Evolutionary conservation across 208 protist genomes (phyloP), one percentile per base, ranked within the genome.

Genomic region (Wallacemonas rigidus): DNA sequence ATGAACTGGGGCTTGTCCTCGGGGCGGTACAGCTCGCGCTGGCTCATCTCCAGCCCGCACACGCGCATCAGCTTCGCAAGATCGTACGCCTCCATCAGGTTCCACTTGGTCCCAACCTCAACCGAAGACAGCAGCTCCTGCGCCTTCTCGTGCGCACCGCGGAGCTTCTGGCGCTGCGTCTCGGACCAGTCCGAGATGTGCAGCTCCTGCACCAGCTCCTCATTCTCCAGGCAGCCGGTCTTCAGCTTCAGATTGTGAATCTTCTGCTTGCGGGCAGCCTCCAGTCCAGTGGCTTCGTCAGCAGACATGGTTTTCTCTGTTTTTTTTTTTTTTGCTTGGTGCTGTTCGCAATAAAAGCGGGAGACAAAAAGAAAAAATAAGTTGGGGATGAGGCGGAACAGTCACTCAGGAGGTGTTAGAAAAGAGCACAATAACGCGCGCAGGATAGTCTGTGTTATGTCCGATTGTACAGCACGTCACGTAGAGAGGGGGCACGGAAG

Each of bases 241-340:
- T 91, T 91, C 54, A 88, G 75, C 72, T 91, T 91, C 76, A 91
- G 74, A 55, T 91, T 91, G 83, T 91, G 85, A 45, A 85, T 90
- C 69, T 86, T 86, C 79, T 87, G 86, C 76, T 89, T 88, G 80
- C 90, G 88, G 40, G 90, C 88, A 17, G 88, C 90, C 79, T 93
- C 90, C 44, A 95, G 81, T 40, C 88, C 86, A 76, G 84, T 87
- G 41, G 85, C 74, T 62, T 92, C 87, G 9, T 89, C 87, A 50
- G 83, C 76, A 55, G 84, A 81, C 84, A 85, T 87, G 58, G 61
- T 83, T 58, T 58, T 51, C 11, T 26, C 0, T 26, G 26, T 0
- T 0, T 26, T 26, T 26, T 26, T n/a, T 26, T 26, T 26, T 26
- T 26, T 26, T 26, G 26, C 26, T 26, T 26, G 26, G 26, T 0